Evolutionary conservation across 768 basidiomycete genomes (phyloP), one percentile per base, ranked within the genome.

Genomic region (Terana coerulea): DNA sequence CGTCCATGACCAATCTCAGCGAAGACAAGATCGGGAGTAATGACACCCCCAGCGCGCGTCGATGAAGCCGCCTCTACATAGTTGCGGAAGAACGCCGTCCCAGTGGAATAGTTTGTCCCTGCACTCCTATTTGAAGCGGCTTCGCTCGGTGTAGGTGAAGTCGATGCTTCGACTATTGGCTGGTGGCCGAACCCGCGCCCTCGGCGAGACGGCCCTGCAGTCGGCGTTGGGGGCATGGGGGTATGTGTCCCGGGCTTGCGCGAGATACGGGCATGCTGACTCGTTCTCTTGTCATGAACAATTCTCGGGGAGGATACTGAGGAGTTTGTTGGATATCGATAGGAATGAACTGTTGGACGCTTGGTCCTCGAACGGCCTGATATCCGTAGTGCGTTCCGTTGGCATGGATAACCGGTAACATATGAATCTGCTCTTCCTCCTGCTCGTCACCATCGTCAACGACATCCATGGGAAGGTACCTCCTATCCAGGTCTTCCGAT

Each of bases 1-100:
- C 84, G 75, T 3, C 85, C 86, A 61, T 88, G 86, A 2, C 85
- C 86, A 53, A 88, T 84, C 63, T 91, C 88, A 5, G 87, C 85
- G 55, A 77, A 88, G 57, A 84, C 76, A 45, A 87, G 74, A 59
- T 89, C 88, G 21, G 86, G 87, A 14, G 86, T 89, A 63, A 82
- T 67, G 15, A 79, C 76, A 36, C 84, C 83, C 53, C 75, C 58
- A 43, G 62, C 54, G 25, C 55, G 49, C 74, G 57, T 69, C 0
- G 73, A 68, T n/a, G 69, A 60, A 14, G 61, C 63, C 9, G 77
- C 52, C 2, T 63, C 76, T 34, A 80, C 75, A 59, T 82, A 83
- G 24, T 77, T 74, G 26, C 80, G 76, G 65, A 85, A 87, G 65
- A 86, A 79, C 62, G 73, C 74, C 12, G 77, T 77, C 2, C 79